Conservation (phyloP, 495 filamentous ascomycete species). For the Annulohypoxylon stygium region DNA sequence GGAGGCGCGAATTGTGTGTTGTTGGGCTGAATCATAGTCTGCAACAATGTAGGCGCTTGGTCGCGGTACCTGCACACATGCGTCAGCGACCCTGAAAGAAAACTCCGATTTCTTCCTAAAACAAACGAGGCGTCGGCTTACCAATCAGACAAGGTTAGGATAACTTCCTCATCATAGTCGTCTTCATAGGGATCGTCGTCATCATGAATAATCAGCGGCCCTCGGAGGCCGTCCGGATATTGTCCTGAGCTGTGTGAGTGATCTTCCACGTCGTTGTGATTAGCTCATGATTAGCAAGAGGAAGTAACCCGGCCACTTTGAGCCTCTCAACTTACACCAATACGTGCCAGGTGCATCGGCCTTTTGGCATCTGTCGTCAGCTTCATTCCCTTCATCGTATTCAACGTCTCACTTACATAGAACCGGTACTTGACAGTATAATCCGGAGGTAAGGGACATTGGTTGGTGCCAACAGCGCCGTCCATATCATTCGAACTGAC, state of each 20-base stretch:
- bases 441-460: constrained; percentile 77
- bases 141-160: constrained; percentile 72
- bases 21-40: constrained; percentile 63
- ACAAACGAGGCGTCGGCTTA: constrained; percentile 59
- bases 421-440: constrained; percentile 75
- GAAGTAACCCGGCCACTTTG: neutral
- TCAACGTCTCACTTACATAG: constrained; percentile 61
- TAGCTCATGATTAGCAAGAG: constrained; percentile 34
- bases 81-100: constrained; percentile 52
- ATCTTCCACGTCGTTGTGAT: constrained; percentile 51
- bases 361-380: constrained; percentile 51
- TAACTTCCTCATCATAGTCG: constrained; percentile 76
- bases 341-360: constrained; percentile 76
- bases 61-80: constrained; percentile 70
- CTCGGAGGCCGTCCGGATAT: constrained; percentile 83
- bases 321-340: constrained; percentile 76
- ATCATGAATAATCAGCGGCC: constrained; percentile 79
- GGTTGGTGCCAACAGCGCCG: constrained; percentile 74
- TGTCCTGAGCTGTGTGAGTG: constrained; percentile 80
- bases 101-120: constrained; percentile 11
- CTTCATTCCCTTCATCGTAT: neutral
- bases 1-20: constrained; percentile 70
- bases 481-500: constrained; percentile 80
- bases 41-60: constrained; percentile 67
- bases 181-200: constrained; percentile 70